Percentiles rank a stretch among this genome's conserved stretches.
Evolutionary conservation across 169 alveolate genomes (phyloP).

Genomic region (Cryptosporidium bovis): DNA sequence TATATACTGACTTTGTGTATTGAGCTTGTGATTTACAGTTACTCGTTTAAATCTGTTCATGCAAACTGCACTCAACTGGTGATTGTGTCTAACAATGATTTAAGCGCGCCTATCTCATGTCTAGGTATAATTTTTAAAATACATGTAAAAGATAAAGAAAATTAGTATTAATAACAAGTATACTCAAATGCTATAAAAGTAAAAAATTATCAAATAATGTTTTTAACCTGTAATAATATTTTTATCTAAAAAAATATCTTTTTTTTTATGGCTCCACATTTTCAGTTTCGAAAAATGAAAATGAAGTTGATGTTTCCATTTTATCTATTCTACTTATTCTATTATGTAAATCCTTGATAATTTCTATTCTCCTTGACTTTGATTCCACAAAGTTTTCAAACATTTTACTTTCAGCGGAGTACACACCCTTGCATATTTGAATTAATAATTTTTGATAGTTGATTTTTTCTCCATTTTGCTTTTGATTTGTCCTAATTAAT

Average conservation of each 20-base stretch:
- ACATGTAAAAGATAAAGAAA: background rate
- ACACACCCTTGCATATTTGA: conserved; percentile 3
- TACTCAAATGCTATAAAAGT: too few species aligned
- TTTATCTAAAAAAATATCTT: too few species aligned
- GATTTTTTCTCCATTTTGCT: background rate
- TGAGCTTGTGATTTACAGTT: background rate
- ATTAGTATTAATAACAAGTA: too few species aligned
- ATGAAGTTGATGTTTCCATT: conserved; percentile 39
- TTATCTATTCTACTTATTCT: conserved; percentile 8
- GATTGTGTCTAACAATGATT: conserved; percentile 72
- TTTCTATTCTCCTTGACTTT: conserved; percentile 9
- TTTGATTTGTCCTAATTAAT: background rate
- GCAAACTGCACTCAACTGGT: conserved; percentile 57
- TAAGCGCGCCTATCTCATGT: conserved; percentile 64
- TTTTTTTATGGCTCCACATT: background rate
- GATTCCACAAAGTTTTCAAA: conserved; percentile 46
- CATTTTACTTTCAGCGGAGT: conserved; percentile 5
- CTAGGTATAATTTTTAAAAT: conserved; percentile 22
- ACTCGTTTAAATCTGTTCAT: conserved; percentile 29
- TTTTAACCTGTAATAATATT: too few species aligned
- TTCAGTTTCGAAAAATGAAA: conserved; percentile 13
- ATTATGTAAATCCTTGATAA: conserved; percentile 14
- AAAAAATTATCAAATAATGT: too few species aligned
- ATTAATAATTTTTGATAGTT: background rate
- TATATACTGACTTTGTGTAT: background rate